These are phyloP conservation scores for Sporisorium exsertum DNA, from an alignment of 1,284 basidiomycete species.

Conservation along the genomic window DNA sequence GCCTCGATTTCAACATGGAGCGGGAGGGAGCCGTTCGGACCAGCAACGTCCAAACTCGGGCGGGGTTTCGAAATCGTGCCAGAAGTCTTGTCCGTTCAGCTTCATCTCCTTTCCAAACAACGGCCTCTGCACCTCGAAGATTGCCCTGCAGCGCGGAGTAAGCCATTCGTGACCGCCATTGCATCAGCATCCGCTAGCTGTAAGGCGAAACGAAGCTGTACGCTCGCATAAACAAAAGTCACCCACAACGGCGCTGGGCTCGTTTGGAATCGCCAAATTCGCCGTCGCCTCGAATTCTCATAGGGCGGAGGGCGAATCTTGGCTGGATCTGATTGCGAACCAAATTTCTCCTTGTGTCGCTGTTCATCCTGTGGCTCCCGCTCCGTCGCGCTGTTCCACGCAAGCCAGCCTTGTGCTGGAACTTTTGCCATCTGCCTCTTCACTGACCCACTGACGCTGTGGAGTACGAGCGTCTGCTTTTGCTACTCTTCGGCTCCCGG, in stretches of 20 bases:
- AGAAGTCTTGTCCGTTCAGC: background rate
- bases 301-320: constrained; percentile 1
- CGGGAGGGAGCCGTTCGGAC: background rate
- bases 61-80: constrained; percentile 13
- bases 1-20: background rate
- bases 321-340: background rate
- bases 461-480: no score
- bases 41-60: constrained; percentile 1
- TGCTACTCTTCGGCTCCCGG: no score
- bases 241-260: background rate
- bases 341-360: background rate
- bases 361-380: background rate
- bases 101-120: background rate
- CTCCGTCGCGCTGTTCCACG: background rate
- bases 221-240: no score
- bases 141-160: constrained; percentile 10
- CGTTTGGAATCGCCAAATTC: constrained; percentile 10
- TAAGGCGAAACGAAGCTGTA: background rate
- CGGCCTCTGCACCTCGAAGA: constrained; percentile 10
- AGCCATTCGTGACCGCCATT: no score
- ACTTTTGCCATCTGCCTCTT: background rate
- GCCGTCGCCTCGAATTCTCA: constrained; percentile 9
- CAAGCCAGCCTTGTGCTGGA: background rate
- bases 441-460: background rate
- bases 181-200: no score